Evolutionary conservation across 1,284 basidiomycete species (phyloP).

Genomic region (Apiotrichum akiyoshidainum): DNA sequence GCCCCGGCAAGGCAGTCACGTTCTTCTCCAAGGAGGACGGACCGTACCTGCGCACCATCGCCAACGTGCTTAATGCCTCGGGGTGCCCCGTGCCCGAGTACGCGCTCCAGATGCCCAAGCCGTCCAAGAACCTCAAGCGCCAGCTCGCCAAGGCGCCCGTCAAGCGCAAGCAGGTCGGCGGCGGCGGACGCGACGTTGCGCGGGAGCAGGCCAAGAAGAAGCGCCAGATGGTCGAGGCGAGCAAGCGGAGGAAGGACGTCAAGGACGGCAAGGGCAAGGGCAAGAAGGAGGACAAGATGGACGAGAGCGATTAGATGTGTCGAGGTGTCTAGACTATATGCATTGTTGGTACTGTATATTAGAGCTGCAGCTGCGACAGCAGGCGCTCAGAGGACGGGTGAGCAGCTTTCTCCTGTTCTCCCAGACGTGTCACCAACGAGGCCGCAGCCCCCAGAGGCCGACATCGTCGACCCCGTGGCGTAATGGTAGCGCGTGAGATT

Average conservation of each 20-base stretch:
- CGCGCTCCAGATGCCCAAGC: slow-evolving; percentile 81
- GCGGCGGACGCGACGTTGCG: slow-evolving; percentile 65
- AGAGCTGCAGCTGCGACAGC: no score
- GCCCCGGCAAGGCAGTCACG: slow-evolving; percentile 85
- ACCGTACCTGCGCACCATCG: slow-evolving; percentile 88
- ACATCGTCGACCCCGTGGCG: background rate
- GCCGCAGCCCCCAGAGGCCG: no score
- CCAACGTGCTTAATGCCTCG: slow-evolving; percentile 87
- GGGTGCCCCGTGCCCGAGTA: slow-evolving; percentile 86
- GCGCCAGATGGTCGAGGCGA: slow-evolving; percentile 55
- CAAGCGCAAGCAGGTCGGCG: slow-evolving; percentile 70
- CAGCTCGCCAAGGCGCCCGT: slow-evolving; percentile 72
- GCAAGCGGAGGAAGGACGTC: slow-evolving; percentile 41
- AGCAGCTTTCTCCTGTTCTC: no score
- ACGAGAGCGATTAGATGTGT: slow-evolving; percentile 2
- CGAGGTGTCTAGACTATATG: background rate
- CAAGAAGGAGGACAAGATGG: slow-evolving; percentile 3
- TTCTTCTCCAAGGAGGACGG: slow-evolving; percentile 95
- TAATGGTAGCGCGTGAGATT: background rate
- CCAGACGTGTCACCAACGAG: no score
- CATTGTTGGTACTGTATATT: background rate
- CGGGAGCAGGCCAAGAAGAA: slow-evolving; percentile 69
- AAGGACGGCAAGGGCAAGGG: slow-evolving; percentile 10
- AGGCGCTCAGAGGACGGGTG: no score
- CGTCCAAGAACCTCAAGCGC: slow-evolving; percentile 80